A percentile compares a stretch with the other conserved stretches of the same genome.
These are phyloP conservation scores for Dioscorea dumetorum DNA, from an alignment of 106 monocot genomes.

Conservation along the genomic window DNA sequence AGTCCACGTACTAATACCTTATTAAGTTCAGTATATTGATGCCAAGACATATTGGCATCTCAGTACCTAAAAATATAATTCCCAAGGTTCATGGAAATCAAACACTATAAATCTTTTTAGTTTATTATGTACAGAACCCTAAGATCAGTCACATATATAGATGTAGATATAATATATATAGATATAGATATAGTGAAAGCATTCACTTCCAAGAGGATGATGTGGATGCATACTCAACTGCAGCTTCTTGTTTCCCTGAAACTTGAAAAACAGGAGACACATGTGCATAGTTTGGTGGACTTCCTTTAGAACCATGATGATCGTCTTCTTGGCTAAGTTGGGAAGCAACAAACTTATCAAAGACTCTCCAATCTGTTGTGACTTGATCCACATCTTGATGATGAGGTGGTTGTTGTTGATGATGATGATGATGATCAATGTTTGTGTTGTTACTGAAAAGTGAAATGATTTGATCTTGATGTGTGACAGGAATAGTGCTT, in stretches of 20 bases:
- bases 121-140: constrained; percentile 22
- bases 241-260: constrained; percentile 28
- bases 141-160: constrained; percentile 10
- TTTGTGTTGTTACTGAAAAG: neutral
- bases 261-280: constrained; percentile 10
- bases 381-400: constrained; percentile 19
- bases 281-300: constrained; percentile 3
- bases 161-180: too few relatives aligned
- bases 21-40: neutral
- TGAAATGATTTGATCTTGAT: constrained; percentile 13
- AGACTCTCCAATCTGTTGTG: constrained; percentile 47
- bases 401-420: constrained; percentile 9
- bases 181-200: neutral
- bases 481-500: neutral
- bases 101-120: constrained; percentile 8
- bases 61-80: neutral
- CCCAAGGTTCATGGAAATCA: neutral
- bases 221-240: constrained; percentile 32
- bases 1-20: neutral
- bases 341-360: constrained; percentile 55
- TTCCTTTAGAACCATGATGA: constrained; percentile 11
- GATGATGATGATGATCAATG: neutral
- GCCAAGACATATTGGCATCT: neutral
- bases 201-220: constrained; percentile 46
- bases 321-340: constrained; percentile 46